These are phyloP conservation scores for Trichoderma asperellum DNA, from an alignment of 2,329 filamentous ascomycete species.

Conservation along the genomic window DNA sequence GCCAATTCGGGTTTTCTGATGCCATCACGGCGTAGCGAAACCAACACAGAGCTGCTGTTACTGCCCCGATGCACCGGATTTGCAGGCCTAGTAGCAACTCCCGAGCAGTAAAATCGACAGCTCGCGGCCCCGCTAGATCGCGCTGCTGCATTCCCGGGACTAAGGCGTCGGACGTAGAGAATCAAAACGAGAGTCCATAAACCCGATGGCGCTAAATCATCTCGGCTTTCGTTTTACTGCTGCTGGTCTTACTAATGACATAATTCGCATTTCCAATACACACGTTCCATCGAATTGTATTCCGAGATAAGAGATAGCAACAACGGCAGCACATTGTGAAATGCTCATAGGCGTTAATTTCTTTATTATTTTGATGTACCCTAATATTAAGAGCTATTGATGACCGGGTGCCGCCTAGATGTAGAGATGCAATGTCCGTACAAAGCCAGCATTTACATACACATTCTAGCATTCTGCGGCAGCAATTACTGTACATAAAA, in stretches of 20 bases:
- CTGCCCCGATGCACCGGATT: not conserved
- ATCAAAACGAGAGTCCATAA: not conserved
- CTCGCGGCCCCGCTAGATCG: not conserved
- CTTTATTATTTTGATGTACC: too few relatives aligned
- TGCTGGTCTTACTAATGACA: not conserved
- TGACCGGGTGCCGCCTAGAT: too few relatives aligned
- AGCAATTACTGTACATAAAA: too few relatives aligned
- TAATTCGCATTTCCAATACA: not conserved
- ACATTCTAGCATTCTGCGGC: too few relatives aligned
- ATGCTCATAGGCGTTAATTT: too few relatives aligned
- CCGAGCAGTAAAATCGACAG: not conserved
- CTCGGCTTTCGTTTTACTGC: not conserved
- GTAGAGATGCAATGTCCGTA: too few relatives aligned
- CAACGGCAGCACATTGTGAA: too few relatives aligned
- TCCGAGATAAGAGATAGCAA: too few relatives aligned
- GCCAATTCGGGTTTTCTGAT: not conserved
- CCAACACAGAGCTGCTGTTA: not conserved
- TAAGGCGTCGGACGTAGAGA: not conserved
- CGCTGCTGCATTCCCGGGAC: not conserved
- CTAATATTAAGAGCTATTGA: too few relatives aligned
- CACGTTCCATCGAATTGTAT: too few relatives aligned
- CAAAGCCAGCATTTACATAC: too few relatives aligned
- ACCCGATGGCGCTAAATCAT: slow-evolving; percentile 1
- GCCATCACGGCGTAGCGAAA: not conserved
- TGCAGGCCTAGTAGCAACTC: not conserved